phyloP scores from a whole-genome alignment of 371 early-diverging fungal genomes.

The Smittium culicis region DNA sequence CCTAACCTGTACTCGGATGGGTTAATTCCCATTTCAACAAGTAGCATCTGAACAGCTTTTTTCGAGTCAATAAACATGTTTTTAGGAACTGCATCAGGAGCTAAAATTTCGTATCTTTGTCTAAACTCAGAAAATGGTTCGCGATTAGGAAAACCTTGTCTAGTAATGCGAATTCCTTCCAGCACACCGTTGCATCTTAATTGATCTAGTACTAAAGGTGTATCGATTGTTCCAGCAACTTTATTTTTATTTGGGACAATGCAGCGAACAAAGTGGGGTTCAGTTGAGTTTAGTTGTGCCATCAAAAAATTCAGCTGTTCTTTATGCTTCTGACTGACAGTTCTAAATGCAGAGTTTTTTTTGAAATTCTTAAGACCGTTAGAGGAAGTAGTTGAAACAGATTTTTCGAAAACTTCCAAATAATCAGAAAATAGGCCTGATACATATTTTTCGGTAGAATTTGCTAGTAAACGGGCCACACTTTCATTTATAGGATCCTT shows the following conservation, averaged over 20 bases:
- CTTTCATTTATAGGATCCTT: slow-evolving; percentile 99
- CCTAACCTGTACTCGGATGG: slow-evolving; percentile 80
- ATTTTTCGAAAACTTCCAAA: slow-evolving; percentile 27
- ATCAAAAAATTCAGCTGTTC: slow-evolving; percentile 85
- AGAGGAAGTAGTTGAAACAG: slow-evolving; percentile 9
- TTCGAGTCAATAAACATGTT: slow-evolving; percentile 77
- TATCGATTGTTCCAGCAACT: slow-evolving; percentile 65
- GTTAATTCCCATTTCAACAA: slow-evolving; percentile 61
- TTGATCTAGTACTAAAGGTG: slow-evolving; percentile 85
- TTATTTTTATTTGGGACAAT: slow-evolving; percentile 97
- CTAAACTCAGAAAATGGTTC: slow-evolving; percentile 90
- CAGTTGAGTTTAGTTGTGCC: slow-evolving; percentile 77
- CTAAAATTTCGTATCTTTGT: slow-evolving; percentile 86
- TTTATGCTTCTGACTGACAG: slow-evolving; percentile 94
- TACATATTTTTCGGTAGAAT: slow-evolving; percentile 63
- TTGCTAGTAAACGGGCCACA: slow-evolving; percentile 73
- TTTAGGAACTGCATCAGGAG: slow-evolving; percentile 57
- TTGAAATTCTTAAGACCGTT: slow-evolving; percentile 11
- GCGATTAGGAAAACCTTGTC: slow-evolving; percentile 96
- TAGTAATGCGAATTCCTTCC: slow-evolving; percentile 98
- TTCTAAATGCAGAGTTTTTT: slow-evolving; percentile 55
- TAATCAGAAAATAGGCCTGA: slow-evolving; percentile 72
- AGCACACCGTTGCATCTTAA: slow-evolving; percentile 98
- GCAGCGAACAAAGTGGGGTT: slow-evolving; percentile 99
- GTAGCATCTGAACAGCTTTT: slow-evolving; percentile 57